Conservation (phyloP, 495 filamentous ascomycete genomes). For the Penicillium bovifimosum region DNA sequence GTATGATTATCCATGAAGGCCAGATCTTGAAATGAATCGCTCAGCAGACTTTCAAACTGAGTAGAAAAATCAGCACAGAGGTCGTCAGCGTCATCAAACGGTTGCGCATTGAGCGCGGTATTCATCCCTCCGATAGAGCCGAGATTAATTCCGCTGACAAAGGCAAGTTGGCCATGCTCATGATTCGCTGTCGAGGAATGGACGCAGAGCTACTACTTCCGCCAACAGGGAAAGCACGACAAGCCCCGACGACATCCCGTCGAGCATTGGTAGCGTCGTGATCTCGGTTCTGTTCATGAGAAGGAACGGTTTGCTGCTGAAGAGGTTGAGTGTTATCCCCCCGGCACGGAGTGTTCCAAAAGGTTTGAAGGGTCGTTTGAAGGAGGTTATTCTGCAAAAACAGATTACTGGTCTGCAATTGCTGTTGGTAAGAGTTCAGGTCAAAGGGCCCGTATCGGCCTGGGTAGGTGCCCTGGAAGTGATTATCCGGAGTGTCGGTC, state of each 20-base stretch:
- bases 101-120: background rate
- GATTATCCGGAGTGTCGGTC: background rate
- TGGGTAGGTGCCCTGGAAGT: constrained; percentile 4
- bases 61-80: background rate
- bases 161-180: background rate
- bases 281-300: background rate
- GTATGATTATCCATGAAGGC: background rate
- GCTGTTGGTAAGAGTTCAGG: constrained; percentile 1
- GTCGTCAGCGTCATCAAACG: background rate
- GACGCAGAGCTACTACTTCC: background rate
- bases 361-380: background rate
- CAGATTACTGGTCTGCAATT: constrained; percentile 5
- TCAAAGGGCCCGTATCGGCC: constrained; percentile 10
- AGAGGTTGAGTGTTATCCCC: background rate
- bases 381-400: constrained; percentile 1
- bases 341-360: background rate
- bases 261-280: no score
- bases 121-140: background rate
- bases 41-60: background rate
- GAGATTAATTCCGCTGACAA: background rate
- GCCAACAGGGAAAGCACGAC: background rate
- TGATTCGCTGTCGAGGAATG: background rate
- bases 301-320: background rate
- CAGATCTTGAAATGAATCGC: background rate
- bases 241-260: background rate